Percentiles rank a stretch among this genome's conserved stretches.
Conservation (phyloP, 345 rosid genomes). For the Mangifera indica region DNA sequence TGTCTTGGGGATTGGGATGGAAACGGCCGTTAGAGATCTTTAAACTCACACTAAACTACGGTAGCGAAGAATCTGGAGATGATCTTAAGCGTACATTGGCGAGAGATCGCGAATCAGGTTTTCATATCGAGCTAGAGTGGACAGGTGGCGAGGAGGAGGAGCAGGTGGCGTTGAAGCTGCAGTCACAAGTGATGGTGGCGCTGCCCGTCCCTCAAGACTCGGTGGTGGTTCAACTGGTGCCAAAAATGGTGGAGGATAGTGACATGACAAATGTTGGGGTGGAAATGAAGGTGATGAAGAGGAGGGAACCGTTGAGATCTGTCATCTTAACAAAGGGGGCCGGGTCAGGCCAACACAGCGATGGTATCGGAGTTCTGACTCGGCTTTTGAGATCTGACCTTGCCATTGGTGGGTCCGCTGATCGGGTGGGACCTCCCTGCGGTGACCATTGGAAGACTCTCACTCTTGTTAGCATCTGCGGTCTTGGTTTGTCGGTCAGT, state of each 20-base stretch:
- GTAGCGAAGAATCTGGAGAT: constrained; percentile 59
- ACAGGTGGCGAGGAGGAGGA: constrained; percentile 92
- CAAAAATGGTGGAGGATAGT: constrained; percentile 25
- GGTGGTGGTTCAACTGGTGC: constrained; percentile 54
- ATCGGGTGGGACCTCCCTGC: constrained; percentile 35
- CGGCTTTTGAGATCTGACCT: constrained; percentile 67
- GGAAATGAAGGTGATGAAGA: constrained; percentile 74
- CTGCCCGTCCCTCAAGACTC: constrained; percentile 81
- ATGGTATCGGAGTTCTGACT: constrained; percentile 72
- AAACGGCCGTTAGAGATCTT: constrained; percentile 82
- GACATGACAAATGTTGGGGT: constrained; percentile 49
- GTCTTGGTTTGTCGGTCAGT: constrained; percentile 64
- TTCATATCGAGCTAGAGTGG: constrained; percentile 86
- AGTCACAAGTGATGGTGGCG: constrained; percentile 95
- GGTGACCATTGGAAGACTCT: constrained; percentile 85
- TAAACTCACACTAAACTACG: constrained; percentile 69
- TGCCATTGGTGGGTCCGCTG: constrained; percentile 33
- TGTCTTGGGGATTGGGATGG: constrained; percentile 99
- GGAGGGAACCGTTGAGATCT: constrained; percentile 74
- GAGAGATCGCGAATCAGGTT: constrained; percentile 62
- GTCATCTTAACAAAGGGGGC: constrained; percentile 59
- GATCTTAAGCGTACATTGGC: constrained; percentile 39
- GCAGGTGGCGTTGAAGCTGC: constrained; percentile 74
- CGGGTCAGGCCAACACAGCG: constrained; percentile 85
- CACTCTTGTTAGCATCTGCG: constrained; percentile 69